A percentile compares a stretch with the other conserved stretches of the same genome.
Evolutionary conservation across 2,329 filamentous ascomycete species (phyloP).

Genomic region (Ascochyta clinopodiicola): DNA sequence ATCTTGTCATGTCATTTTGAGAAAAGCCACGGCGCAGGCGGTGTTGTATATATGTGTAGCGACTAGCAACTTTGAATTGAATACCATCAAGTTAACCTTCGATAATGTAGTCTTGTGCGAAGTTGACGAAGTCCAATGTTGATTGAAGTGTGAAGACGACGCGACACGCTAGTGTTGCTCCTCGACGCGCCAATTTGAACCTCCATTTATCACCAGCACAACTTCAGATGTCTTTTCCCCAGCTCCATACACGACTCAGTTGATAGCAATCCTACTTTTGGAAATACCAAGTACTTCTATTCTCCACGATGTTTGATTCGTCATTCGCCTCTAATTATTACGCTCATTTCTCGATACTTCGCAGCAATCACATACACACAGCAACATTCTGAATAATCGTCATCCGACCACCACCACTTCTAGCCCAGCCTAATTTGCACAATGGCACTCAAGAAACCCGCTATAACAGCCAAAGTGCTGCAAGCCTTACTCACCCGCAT

Average conservation of each 20-base stretch:
- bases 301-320: not conserved
- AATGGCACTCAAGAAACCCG: slow-evolving; percentile 26
- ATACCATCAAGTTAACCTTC: not conserved
- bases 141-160: not conserved
- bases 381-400: not conserved
- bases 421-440: not conserved
- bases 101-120: too few relatives aligned
- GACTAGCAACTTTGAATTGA: slow-evolving; percentile 1
- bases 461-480: slow-evolving; percentile 58
- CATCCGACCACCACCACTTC: not conserved
- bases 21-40: slow-evolving; percentile 9
- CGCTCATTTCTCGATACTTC: not conserved
- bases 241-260: not conserved
- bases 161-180: not conserved
- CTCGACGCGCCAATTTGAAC: not conserved
- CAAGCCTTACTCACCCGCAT: slow-evolving; percentile 66
- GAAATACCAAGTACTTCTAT: not conserved
- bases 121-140: too few relatives aligned
- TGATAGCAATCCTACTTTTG: not conserved
- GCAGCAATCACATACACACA: not conserved
- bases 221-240: not conserved
- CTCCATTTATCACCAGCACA: not conserved
- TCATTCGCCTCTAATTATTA: not conserved
- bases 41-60: slow-evolving; percentile 19
- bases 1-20: not conserved